Evolutionary conservation across 441 rosid species (phyloP), one percentile per base, ranked within the genome.

Genomic region (Populus hybrid): DNA sequence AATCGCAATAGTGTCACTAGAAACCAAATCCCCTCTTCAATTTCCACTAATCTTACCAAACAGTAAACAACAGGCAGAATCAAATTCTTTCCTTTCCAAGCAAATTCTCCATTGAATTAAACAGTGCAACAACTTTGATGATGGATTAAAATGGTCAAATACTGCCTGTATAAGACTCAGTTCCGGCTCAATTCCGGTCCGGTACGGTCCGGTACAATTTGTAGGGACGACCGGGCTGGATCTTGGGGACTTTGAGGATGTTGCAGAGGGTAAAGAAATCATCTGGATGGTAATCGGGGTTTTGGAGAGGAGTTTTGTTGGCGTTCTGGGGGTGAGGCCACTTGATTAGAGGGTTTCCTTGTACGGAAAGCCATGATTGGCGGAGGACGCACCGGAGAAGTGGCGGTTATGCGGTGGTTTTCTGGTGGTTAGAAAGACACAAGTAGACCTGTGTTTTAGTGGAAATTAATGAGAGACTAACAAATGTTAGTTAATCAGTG

Each of bases 11-110:
- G 97, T 88, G 67, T 93, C 90, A 18, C 71, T 77, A 8, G 97
- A 85, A 83, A 93, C 91, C 85, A 88, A 83, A 73, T 72, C 23
- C 32, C 83, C 75, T 42, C 66, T 84, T 57, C 26, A 84, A 12
- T 75, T 69, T 61, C 59, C 82, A 40, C 71, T 80, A 70, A 85
- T 83, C 40, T 85, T 86, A 81, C 85, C 90, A 63, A 87, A 90
- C 83, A 95, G 40, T 82, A 94, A 74, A 59, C 81, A 80, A 93
- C 98, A 94, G 1, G 94, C 97, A 28, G 86, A 85, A 59, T 89
- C 94, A 75, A 89, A 94, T 38, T 88, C 89, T 86, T 5, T 91
- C 87, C 76, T 89, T 92, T 28, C 91, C 94, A 65, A 91, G 87
- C 79, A 83, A 81, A 72, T 85, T 90, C 66, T 90, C 20, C 64